Base-by-base conservation (phyloP, 495 filamentous ascomycete genomes). In the Bombardia bombarda region DNA sequence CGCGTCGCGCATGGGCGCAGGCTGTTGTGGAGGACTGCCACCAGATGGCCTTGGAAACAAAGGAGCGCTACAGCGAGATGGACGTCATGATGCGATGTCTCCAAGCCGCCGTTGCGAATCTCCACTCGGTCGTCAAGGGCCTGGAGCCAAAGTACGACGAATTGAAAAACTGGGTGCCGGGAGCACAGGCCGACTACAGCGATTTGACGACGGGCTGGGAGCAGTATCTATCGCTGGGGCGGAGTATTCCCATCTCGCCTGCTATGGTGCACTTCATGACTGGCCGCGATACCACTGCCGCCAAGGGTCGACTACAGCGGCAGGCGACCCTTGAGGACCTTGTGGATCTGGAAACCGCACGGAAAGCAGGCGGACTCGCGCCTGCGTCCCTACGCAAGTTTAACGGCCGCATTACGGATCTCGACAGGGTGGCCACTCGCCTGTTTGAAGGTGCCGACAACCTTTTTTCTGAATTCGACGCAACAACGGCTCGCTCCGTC, bases 61-160 rank as follows among this genome's bases (percentile, higher is more conserved):
- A 61, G 42, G 57, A 61, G 17, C 66, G 74, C 16, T 75, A 83
- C 49, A 65, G 69, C 41, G 84, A 88, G 52, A 82, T 81, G 39
- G 72, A 79, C 23, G 73, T 86, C 32, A 85, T 95, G 51, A 68
- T 83, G 34, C 74, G 79, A 39, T 84, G 82, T 36, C 72, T 85
- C 13, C 78, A 81, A 37, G 84, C 89, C 23, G 88, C 87, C 20
- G 75, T 90, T 14, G 78, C 79, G 40, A 96, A 93, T 49, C 76
- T 93, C 33, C 61, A 90, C 51, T 78, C 79, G 4, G 87, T 88
- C 53, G 72, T 92, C 41, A 83, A 78, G 22, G 79, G 64, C 30
- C 60, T 92, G 42, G 82, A 90, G 48, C 75, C 80, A 48, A 88
- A 83, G 49, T 84, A 84, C 51, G 57, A 69, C 31, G 83, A 90